Evolutionary conservation across 2,329 filamentous ascomycete genomes (phyloP), one percentile per base, ranked within the genome.

Genomic region (Arthroderma sp.): DNA sequence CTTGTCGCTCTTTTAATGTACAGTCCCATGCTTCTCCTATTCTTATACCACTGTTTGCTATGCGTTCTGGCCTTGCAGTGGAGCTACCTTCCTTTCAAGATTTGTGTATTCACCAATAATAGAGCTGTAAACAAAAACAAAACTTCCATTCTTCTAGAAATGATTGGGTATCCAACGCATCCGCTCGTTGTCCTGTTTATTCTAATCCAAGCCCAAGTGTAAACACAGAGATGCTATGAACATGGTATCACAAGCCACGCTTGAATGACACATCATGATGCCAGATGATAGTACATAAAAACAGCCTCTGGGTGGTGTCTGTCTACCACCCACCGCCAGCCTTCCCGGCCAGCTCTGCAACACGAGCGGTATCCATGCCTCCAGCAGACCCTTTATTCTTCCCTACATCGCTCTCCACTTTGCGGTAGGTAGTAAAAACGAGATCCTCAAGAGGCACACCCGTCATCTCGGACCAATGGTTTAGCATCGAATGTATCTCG

Each of bases 351-450:
- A 98, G 78, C 67, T 93, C 89, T 59, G 90, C 86, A 41, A 95
- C 91, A 59, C 85, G 82, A 67, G 94, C 87, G 44, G 87, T 85
- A 68, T 90, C 86, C 76, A 71, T 77, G 67, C 69, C 80, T 56
- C 65, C 67, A 3, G 37, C 21, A 15, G 69, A 64, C 5, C 61
- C 65, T 62, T 78, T 76, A 62, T 81, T 79, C 74, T 93, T 95
- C 54, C 93, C 93, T 44, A 98, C 89, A 69, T 97, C 89, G 74
- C 91, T 96, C 66, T 96, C 85, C 21, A 98, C 91, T 72, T 91
- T 85, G 61, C 93, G 83, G 75, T 88, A 98, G 55, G 83, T 94
- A 58, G 93, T 98, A 70, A 86, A 88, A 58, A 84, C 82, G 66
- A 98, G 75, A 68, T 80, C 88, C 60, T 84, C 81, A 66, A 87